Conservation (phyloP, 2,329 filamentous ascomycete species). For the Fusarium sp. region DNA sequence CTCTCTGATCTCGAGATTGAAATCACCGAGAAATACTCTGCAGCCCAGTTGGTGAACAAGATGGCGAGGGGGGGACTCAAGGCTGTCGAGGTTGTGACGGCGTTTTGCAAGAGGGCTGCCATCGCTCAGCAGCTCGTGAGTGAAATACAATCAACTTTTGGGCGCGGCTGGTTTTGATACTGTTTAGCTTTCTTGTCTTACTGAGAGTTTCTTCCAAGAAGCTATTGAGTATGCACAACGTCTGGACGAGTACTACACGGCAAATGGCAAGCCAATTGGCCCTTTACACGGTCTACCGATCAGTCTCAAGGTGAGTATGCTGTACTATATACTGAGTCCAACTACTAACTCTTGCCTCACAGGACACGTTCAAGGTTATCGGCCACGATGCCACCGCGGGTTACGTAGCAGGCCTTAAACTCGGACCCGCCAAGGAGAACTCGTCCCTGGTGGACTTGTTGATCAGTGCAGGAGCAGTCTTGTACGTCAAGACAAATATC, state of each 20-base stretch:
- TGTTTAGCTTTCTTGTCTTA: neutral
- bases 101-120: neutral
- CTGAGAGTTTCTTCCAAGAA: slow-evolving; percentile 1
- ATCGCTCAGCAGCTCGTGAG: neutral
- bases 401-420: slow-evolving; percentile 32
- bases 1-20: neutral
- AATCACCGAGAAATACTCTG: neutral
- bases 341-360: neutral
- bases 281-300: slow-evolving; percentile 28
- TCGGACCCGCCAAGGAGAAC: slow-evolving; percentile 18
- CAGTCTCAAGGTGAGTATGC: slow-evolving; percentile 24
- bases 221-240: neutral
- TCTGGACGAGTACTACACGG: neutral
- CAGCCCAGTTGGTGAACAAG: neutral
- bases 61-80: neutral
- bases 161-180: neutral
- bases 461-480: slow-evolving; percentile 36
- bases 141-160: neutral
- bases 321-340: neutral
- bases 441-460: slow-evolving; percentile 40
- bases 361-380: slow-evolving; percentile 34
- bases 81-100: neutral
- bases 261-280: neutral
- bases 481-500: slow-evolving; percentile 58
- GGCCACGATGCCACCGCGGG: slow-evolving; percentile 36